A percentile compares a stretch with the other conserved stretches of the same genome.
These are phyloP conservation scores for Pilobolus umbonatus DNA, from an alignment of 192 early-diverging fungal species.

Conservation along the genomic window DNA sequence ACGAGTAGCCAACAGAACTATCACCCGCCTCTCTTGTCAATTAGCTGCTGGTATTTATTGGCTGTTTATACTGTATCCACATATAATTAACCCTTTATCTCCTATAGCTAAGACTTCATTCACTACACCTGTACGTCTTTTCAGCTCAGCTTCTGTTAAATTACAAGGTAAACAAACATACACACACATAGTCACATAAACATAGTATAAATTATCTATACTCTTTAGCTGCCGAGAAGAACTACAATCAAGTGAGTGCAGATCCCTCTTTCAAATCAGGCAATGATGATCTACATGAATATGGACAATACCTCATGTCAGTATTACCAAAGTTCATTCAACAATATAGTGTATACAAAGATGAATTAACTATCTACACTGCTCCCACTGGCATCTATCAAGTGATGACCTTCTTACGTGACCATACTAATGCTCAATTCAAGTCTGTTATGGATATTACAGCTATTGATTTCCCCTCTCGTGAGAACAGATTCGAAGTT, in stretches of 20 bases:
- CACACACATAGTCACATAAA: background rate
- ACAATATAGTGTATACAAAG: conserved; percentile 96
- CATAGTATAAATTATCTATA: background rate
- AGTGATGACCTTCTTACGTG: conserved; percentile 86
- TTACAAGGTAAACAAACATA: conserved; percentile 20
- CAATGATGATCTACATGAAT: conserved; percentile 67
- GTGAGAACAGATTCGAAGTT: conserved; percentile 92
- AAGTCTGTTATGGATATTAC: conserved; percentile 86
- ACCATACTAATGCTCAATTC: conserved; percentile 89
- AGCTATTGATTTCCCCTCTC: conserved; percentile 90
- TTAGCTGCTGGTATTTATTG: conserved; percentile 9
- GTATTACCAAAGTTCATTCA: conserved; percentile 94
- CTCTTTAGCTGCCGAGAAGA: background rate
- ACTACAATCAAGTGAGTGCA: conserved; percentile 11
- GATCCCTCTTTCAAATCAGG: conserved; percentile 35
- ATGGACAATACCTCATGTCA: conserved; percentile 80
- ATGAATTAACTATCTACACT: conserved; percentile 93
- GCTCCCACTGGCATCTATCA: conserved; percentile 75
- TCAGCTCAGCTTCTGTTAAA: conserved; percentile 9
- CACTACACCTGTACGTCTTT: conserved; percentile 14
- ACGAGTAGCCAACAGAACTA: conserved; percentile 3
- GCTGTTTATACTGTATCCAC: background rate
- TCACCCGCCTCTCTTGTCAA: conserved; percentile 5
- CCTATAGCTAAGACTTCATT: conserved; percentile 15
- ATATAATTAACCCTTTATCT: background rate